These are phyloP conservation scores for Cyamopsis tetragonoloba DNA, from an alignment of 306 rosid species.

Conservation along the genomic window DNA sequence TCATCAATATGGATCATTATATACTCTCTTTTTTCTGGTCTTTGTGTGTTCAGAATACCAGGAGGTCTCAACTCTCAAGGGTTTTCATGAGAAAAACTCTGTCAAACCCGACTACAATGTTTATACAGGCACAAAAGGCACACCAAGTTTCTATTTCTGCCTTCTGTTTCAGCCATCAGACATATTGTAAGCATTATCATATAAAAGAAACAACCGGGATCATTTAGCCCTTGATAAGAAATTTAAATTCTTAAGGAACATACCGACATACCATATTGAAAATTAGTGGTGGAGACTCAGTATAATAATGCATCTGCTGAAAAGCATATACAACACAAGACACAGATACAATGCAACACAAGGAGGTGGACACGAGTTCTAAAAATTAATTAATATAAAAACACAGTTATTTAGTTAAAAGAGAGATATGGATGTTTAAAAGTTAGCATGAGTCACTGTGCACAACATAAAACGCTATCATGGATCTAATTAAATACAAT, in stretches of 20 bases:
- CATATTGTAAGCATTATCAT: background rate
- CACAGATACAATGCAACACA: background rate
- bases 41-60: background rate
- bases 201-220: background rate
- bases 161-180: background rate
- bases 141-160: background rate
- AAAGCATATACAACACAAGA: background rate
- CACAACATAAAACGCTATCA: background rate
- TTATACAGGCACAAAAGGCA: background rate
- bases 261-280: background rate
- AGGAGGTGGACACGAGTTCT: background rate
- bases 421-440: background rate
- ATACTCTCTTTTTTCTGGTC: background rate
- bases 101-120: background rate
- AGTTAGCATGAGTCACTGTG: background rate
- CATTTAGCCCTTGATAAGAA: background rate
- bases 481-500: background rate
- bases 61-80: background rate
- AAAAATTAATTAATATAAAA: background rate
- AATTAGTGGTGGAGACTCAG: background rate
- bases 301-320: background rate
- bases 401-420: background rate
- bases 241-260: background rate
- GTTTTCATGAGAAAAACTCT: background rate
- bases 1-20: background rate